Evolutionary conservation across 2,329 filamentous ascomycete genomes (phyloP), one percentile per base, ranked within the genome.

Genomic region (Fusarium miscanthi): DNA sequence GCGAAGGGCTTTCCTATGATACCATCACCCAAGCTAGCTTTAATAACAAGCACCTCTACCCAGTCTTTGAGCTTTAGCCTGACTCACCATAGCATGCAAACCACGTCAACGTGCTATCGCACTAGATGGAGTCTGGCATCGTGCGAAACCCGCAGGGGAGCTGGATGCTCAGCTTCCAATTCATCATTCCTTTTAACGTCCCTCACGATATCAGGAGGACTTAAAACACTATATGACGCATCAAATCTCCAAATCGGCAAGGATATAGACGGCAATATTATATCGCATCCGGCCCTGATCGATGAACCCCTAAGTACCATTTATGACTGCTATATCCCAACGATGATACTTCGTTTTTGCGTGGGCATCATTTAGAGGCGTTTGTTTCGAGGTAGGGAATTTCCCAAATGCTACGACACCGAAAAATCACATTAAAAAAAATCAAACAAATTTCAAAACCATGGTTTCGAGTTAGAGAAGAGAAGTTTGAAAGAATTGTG

Each of bases 1-100:
- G 30, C 88, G 92, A 79, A 91, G 93, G 75, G 91, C 93, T 25
- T 89, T 88, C 77, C 80, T 89, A 78, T 88, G 62, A 77, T 58
- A 66, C 54, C 40, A 33, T 27, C 27, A 31, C 46, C 33, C 35
- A 63, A 62, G 64, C 48, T 61, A 73, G 63, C 53, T 59, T 58
- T 48, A 59, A 66, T 61, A 48, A 45, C 40, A 63, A 69, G 38
- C 53, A 64, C 42, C 52, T 43, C 49, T 63, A 52, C 41, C 69
- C 52, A 65, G 38, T 58, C 45, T 35, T 60, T 56, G 35, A 68
- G 51, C 58, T 45, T 60, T 56, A 67, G 43, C 49, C 57, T 70
- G 51, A 59, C 61, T 53, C 49, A n/a, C 41, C 54, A 59, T 59
- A 45, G 40, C 49, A 68, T 69, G 57, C 49, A 58, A 59, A 63